Percentiles rank a stretch among this genome's conserved stretches.
Evolutionary conservation across 164 flowering plant genomes (phyloP).

Genomic region (Magnolia changhungtana): DNA sequence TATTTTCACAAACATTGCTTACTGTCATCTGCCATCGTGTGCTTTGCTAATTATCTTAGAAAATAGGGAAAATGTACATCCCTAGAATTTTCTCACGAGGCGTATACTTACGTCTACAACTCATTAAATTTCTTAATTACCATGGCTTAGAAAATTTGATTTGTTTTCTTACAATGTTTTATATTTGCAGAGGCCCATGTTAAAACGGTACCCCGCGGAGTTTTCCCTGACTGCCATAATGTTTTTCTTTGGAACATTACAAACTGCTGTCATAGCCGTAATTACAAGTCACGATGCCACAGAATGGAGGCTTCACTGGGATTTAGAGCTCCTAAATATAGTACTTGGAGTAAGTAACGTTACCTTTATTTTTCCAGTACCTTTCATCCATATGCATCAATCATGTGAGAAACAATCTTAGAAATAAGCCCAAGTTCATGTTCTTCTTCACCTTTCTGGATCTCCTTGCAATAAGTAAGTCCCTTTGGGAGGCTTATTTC

Average conservation of each 20-base stretch:
- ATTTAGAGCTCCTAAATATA: background rate
- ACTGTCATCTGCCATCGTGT: too few relatives aligned
- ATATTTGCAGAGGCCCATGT: background rate
- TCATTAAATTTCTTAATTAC: background rate
- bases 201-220: constrained; percentile 9
- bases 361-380: too few relatives aligned
- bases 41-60: too few relatives aligned
- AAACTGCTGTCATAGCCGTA: constrained; percentile 18
- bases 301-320: background rate
- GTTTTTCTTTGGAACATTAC: constrained; percentile 25
- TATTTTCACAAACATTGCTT: too few relatives aligned
- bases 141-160: background rate
- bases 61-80: too few relatives aligned
- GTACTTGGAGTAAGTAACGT: background rate
- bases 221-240: constrained; percentile 23
- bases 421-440: too few relatives aligned
- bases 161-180: too few relatives aligned
- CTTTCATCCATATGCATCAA: background rate
- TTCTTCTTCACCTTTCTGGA: background rate
- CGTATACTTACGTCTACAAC: too few relatives aligned
- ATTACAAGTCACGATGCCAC: constrained; percentile 16
- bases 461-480: background rate
- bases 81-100: too few relatives aligned
- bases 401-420: background rate
- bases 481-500: background rate